A percentile compares a stretch with the other conserved stretches of the same genome.
phyloP scores from a whole-genome alignment of 1,139 yeast species.

The Zygosaccharomyces sapae region DNA sequence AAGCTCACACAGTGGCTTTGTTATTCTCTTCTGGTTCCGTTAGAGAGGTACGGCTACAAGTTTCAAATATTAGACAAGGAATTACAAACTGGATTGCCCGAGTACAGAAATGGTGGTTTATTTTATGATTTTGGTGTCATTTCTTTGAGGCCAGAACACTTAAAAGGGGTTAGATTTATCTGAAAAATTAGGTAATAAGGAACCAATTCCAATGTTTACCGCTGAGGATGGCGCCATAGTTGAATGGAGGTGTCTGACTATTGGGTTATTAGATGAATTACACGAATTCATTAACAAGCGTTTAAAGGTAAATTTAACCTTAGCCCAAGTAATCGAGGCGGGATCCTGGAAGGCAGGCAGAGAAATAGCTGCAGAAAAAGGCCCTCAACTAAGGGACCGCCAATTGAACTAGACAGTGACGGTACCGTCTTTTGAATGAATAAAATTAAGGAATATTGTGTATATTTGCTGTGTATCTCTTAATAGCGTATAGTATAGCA shows the following conservation, averaged over 20 bases:
- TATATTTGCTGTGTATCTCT: slow-evolving; percentile 2
- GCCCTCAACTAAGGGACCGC: slow-evolving; percentile 51
- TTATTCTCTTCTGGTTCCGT: slow-evolving; percentile 52
- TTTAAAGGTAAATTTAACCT: slow-evolving; percentile 38
- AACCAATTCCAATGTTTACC: slow-evolving; percentile 44
- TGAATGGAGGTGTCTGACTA: slow-evolving; percentile 61
- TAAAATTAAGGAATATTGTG: not conserved
- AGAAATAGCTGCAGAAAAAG: slow-evolving; percentile 48
- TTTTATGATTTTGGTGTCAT: slow-evolving; percentile 52
- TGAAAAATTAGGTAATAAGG: slow-evolving; percentile 27
- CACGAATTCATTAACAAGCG: slow-evolving; percentile 46
- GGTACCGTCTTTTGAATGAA: slow-evolving; percentile 51
- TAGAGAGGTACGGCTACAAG: slow-evolving; percentile 42
- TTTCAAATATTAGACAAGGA: slow-evolving; percentile 41
- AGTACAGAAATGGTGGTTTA: slow-evolving; percentile 60
- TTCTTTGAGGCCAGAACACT: slow-evolving; percentile 41
- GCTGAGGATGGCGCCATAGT: slow-evolving; percentile 56
- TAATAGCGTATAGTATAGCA: slow-evolving; percentile 3
- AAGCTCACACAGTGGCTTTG: slow-evolving; percentile 62
- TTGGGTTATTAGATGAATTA: slow-evolving; percentile 49
- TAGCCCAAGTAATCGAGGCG: slow-evolving; percentile 59
- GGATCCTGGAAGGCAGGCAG: slow-evolving; percentile 65
- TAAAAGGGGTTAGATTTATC: slow-evolving; percentile 38
- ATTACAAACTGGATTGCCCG: slow-evolving; percentile 57
- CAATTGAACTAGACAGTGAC: slow-evolving; percentile 53